Base-by-base conservation (phyloP, 306 rosid species). In the Cucurbita maxima region DNA sequence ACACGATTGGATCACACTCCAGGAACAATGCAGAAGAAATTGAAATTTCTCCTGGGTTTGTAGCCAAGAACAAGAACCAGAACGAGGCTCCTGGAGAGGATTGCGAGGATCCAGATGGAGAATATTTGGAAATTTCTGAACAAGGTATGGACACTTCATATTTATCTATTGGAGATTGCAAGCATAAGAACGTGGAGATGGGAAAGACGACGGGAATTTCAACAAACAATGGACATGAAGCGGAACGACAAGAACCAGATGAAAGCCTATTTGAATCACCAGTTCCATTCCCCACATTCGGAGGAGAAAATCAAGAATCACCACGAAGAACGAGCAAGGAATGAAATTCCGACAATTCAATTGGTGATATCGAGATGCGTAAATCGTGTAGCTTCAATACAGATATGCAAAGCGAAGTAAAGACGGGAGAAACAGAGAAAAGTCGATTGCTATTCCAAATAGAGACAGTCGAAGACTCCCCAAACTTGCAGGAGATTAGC, bases 341-440 rank as follows among this genome's bases (percentile, higher is more conserved):
- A 81, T 90, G 89, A 40, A 86, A 84, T 77, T 58, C 91, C 55
- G 96, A 85, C 66, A 74, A 80, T 83, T 67, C 71, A 75, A 77
- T 48, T 71, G 76, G 77, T 57, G 77, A 73, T 48, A 63, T 61
- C 12, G 85, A 69, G 78, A 87, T 88, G 61, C 86, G 89, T 55
- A 89, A 90, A 73, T 90, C 98, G 47, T 97, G 92, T 34, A 90
- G 97, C 82, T 93, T 93, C 79, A 87, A 85, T 60, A 82, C 86
- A 75, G 82, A 90, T 73, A 93, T 90, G 45, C 81, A 73, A 73
- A 81, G 8, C 3, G 87, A 84, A 85, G 84, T 57, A 30, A 83
- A 56, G 13, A 22, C 52, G 7, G 83, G 77, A 76, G 96, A 87
- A 71, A 83, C 90, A n/a, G 97, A 90, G 75, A 77, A 59, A 68